Evolutionary conservation across 1,284 basidiomycete genomes (phyloP).

Genomic region (Trametes polyzona): DNA sequence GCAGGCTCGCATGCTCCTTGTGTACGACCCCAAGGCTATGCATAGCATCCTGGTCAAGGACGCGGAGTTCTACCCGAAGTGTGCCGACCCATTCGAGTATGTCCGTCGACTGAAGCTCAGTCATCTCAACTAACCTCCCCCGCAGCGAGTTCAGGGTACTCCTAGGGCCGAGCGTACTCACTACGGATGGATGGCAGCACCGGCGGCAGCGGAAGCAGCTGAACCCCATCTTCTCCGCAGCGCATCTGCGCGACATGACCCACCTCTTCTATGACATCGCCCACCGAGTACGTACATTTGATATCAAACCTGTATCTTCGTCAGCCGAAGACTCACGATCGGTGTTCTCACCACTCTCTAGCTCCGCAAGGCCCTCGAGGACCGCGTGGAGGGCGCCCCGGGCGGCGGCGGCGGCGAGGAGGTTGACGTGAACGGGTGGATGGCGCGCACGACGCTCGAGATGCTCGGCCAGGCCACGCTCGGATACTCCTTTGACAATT

Average conservation of each 20-base stretch:
- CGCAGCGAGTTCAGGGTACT: constrained; percentile 12
- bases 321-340: neutral
- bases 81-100: constrained; percentile 13
- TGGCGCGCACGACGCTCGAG: constrained; percentile 43
- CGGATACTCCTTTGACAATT: constrained; percentile 43
- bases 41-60: constrained; percentile 20
- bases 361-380: constrained; percentile 28
- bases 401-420: constrained; percentile 7
- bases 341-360: neutral
- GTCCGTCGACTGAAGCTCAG: neutral
- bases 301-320: neutral
- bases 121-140: neutral
- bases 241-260: constrained; percentile 22
- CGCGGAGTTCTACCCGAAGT: constrained; percentile 8
- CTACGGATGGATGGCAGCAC: constrained; percentile 15
- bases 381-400: constrained; percentile 20
- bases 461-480: constrained; percentile 44
- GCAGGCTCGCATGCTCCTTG: constrained; percentile 8
- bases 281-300: constrained; percentile 8
- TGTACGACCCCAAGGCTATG: constrained; percentile 15
- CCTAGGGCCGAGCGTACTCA: constrained; percentile 27
- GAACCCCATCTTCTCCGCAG: constrained; percentile 22
- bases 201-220: constrained; percentile 22
- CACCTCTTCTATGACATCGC: constrained; percentile 17
- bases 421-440: constrained; percentile 41